Conservation (phyloP, 805 yeast genomes). For the Kazachstania viticola region DNA sequence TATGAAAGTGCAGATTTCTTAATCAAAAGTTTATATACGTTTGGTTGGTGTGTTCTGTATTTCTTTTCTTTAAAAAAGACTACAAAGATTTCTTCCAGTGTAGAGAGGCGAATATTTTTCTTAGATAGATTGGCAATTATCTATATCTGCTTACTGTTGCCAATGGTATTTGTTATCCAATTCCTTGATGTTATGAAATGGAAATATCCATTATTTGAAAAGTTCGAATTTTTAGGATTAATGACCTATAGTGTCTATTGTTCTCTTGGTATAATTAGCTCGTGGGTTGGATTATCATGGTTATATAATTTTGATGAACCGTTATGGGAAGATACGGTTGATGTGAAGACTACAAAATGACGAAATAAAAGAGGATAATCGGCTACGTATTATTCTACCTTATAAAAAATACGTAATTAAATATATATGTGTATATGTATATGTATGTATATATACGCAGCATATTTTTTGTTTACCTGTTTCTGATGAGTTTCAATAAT, state of each 20-base stretch:
- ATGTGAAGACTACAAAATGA: not conserved
- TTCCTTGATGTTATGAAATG: conserved; percentile 45
- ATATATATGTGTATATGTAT: too few relatives aligned
- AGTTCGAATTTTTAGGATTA: conserved; percentile 61
- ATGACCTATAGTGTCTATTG: conserved; percentile 83
- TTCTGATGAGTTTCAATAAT: conserved; percentile 18
- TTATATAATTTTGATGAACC: conserved; percentile 73
- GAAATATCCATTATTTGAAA: conserved; percentile 41
- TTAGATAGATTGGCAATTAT: conserved; percentile 59
- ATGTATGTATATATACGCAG: too few relatives aligned
- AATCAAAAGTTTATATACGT: conserved; percentile 64
- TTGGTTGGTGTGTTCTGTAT: conserved; percentile 76
- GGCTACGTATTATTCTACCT: too few relatives aligned
- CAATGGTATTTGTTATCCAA: conserved; percentile 41
- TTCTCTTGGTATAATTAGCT: conserved; percentile 67
- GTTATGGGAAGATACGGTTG: conserved; percentile 34
- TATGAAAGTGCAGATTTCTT: conserved; percentile 72
- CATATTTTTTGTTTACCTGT: not conserved
- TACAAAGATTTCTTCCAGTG: conserved; percentile 33
- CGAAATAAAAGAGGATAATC: too few relatives aligned
- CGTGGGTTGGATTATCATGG: conserved; percentile 89
- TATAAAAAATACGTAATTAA: too few relatives aligned
- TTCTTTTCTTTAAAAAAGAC: conserved; percentile 63
- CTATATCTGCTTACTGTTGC: conserved; percentile 56
- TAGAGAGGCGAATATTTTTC: conserved; percentile 42